phyloP scores from a whole-genome alignment of 495 filamentous ascomycete species.

The Xylaria curta region DNA sequence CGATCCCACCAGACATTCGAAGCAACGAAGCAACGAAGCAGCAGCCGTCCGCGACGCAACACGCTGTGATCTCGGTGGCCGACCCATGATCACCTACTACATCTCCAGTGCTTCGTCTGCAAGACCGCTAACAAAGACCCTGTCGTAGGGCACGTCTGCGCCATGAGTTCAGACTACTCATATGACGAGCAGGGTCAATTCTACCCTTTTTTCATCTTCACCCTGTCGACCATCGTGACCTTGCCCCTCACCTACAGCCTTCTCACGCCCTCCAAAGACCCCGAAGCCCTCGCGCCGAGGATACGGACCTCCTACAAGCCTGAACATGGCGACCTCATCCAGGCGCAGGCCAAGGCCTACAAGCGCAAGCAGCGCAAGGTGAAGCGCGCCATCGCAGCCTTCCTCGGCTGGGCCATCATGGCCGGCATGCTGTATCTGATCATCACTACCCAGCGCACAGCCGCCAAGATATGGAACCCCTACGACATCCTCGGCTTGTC shows the following conservation, averaged over 20 bases:
- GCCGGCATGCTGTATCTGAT: constrained; percentile 94
- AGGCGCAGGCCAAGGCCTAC: constrained; percentile 83
- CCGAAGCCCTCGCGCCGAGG: constrained; percentile 54
- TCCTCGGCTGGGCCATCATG: constrained; percentile 82
- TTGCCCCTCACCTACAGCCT: constrained; percentile 89
- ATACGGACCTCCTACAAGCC: constrained; percentile 77
- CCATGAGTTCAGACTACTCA: constrained; percentile 94
- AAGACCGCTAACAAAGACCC: constrained; percentile 31
- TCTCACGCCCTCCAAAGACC: constrained; percentile 78
- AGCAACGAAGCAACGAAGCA: constrained; percentile 12
- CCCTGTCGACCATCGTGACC: constrained; percentile 84
- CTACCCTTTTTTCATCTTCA: constrained; percentile 98
- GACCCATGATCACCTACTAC: constrained; percentile 15
- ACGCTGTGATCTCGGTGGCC: neutral
- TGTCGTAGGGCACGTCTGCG: constrained; percentile 48
- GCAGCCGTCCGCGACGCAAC: constrained; percentile 11
- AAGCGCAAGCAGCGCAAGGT: constrained; percentile 87
- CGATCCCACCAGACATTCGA: neutral
- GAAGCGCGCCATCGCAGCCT: constrained; percentile 80
- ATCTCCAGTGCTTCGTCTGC: constrained; percentile 5
- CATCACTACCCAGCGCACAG: constrained; percentile 72
- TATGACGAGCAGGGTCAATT: constrained; percentile 99
- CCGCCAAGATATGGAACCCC: constrained; percentile 88
- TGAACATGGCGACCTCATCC: constrained; percentile 81
- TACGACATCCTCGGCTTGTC: constrained; percentile 91